phyloP scores from a whole-genome alignment of 2,329 filamentous ascomycete genomes.

The Volutella citrinella region DNA sequence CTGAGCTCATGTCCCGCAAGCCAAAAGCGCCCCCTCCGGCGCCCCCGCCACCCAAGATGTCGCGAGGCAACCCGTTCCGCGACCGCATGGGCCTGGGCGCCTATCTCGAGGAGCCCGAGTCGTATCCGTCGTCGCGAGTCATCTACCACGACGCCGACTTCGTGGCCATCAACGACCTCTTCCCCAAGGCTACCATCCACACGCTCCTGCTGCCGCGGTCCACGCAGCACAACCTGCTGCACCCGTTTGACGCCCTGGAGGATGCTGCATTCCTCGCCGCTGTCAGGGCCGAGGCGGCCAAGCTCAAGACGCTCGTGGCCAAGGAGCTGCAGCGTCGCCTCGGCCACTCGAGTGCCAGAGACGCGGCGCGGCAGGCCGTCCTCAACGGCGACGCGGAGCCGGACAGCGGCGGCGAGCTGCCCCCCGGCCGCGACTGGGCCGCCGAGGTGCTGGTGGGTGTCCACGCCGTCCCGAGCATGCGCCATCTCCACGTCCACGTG shows the following conservation, averaged over 20 bases:
- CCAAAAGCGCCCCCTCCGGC: constrained; percentile 27
- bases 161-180: constrained; percentile 78
- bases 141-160: constrained; percentile 67
- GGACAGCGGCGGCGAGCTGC: constrained; percentile 43
- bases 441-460: constrained; percentile 73
- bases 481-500: constrained; percentile 86
- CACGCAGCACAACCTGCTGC: constrained; percentile 53
- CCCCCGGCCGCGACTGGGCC: constrained; percentile 74
- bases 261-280: constrained; percentile 65
- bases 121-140: constrained; percentile 58
- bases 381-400: constrained; percentile 53
- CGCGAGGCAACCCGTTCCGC: constrained; percentile 35
- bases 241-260: constrained; percentile 76
- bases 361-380: constrained; percentile 63
- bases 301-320: constrained; percentile 64
- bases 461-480: constrained; percentile 89
- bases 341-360: constrained; percentile 60
- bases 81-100: constrained; percentile 61
- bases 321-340: constrained; percentile 70
- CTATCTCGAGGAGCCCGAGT: constrained; percentile 64
- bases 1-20: constrained; percentile 36
- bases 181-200: constrained; percentile 82
- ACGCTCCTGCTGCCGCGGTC: constrained; percentile 83
- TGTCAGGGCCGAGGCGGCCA: constrained; percentile 58
- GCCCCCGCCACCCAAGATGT: constrained; percentile 12